Conservation (phyloP, 257 asterid species). For the Leptodermis oblonga region DNA sequence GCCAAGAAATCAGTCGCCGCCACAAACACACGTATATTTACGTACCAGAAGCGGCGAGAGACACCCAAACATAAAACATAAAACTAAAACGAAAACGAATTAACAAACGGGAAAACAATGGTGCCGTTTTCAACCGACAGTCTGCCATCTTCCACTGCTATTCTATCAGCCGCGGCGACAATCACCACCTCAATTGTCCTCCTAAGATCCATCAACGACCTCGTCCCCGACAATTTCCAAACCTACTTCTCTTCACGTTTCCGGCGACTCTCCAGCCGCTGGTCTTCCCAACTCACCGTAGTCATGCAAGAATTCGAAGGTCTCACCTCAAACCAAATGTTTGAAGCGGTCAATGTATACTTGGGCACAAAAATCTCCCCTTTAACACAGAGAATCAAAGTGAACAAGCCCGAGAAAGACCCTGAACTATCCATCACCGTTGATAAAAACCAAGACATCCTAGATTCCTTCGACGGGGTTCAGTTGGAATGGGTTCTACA, state of each 20-base stretch:
- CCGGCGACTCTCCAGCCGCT: slow-evolving; percentile 30
- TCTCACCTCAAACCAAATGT: slow-evolving; percentile 60
- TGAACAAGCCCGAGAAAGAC: slow-evolving; percentile 52
- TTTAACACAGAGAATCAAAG: slow-evolving; percentile 51
- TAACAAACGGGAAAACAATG: not conserved
- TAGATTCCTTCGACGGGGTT: slow-evolving; percentile 29
- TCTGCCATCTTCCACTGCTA: slow-evolving; percentile 29
- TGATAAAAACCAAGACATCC: slow-evolving; percentile 52
- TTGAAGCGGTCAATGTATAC: slow-evolving; percentile 47
- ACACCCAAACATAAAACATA: not conserved
- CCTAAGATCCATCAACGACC: slow-evolving; percentile 45
- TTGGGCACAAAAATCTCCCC: slow-evolving; percentile 49
- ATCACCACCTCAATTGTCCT: slow-evolving; percentile 42
- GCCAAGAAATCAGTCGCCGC: slow-evolving; percentile 6
- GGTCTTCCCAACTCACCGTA: slow-evolving; percentile 50
- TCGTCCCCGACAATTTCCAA: slow-evolving; percentile 40
- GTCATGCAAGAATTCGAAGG: slow-evolving; percentile 66
- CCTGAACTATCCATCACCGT: slow-evolving; percentile 45
- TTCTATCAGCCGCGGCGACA: slow-evolving; percentile 53
- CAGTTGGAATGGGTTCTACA: slow-evolving; percentile 53
- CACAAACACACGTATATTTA: not conserved
- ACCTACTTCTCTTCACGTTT: slow-evolving; percentile 43
- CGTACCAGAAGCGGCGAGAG: not conserved
- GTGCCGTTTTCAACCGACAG: slow-evolving; percentile 33
- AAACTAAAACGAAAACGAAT: not conserved